Base-by-base conservation (phyloP, 129 eudicot species). In the Artemisia tridentata region DNA sequence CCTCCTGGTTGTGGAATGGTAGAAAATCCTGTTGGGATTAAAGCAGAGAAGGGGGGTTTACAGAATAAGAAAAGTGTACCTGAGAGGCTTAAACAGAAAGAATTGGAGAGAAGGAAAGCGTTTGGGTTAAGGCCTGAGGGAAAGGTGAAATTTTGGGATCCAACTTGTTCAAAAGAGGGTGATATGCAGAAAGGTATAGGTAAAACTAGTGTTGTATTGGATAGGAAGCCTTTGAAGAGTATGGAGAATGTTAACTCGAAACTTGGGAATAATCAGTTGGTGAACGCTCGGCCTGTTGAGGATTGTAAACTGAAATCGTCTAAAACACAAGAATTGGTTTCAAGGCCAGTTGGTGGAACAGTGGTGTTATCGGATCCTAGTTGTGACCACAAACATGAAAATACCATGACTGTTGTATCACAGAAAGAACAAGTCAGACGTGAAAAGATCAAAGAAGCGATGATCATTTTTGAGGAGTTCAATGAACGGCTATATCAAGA, bases 371-470 rank as follows among this genome's bases (percentile, higher is more conserved):
- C 41, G 1, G 41, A 34, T 34, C 7, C 41, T 34, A 34, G 41
- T 34, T 34, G 0, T 34, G 41, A 34, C 41, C 41, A 34, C 43
- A 34, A 7, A 34, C 43, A 34, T 9, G 43, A 34, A 34, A 34
- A 34, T 34, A 7, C 43, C 43, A 34, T 34, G 43, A 11, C 18
- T 20, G 5, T 4, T 55, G 46, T 16, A 20, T 59, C n/a, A 31
- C 67, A 14, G 21, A 67, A 48, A 25, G 72, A 71, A 49, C 56
- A 20, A 25, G 18, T 17, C 5, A 31, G 29, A 63, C 84, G 76
- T 5, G 38, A 41, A 3, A 78, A 72, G 65, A 80, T 85, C 57
- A 13, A 50, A 53, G 79, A 80, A 53, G 75, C 81, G 70, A 69
- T 85, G 63, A 57, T 17, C 43, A 18, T 67, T 23, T 88, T 75